Evolutionary conservation across 352 stramenopile genomes (phyloP).

Genomic region (Pythium diclinum): DNA sequence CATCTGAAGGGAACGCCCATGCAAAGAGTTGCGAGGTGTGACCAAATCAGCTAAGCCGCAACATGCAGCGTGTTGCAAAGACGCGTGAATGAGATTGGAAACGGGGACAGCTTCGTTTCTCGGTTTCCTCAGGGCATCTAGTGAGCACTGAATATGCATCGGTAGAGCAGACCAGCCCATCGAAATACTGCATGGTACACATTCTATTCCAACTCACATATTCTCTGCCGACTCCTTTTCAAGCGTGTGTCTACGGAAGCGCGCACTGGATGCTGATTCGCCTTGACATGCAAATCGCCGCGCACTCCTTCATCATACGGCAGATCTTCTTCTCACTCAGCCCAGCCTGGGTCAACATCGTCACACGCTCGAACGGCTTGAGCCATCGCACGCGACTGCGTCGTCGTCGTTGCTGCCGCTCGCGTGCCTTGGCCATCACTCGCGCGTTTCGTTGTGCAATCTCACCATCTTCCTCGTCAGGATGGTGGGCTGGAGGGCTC

Average conservation of each 20-base stretch:
- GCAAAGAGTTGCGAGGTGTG: too few species aligned
- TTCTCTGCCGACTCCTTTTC: background rate
- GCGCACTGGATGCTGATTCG: slow-evolving; percentile 24
- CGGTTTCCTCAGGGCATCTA: too few species aligned
- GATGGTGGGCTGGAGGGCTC: background rate
- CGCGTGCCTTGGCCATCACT: slow-evolving; percentile 8
- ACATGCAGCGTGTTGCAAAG: too few species aligned
- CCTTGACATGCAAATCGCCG: slow-evolving; percentile 49
- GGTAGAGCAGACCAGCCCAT: background rate
- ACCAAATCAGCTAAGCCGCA: too few species aligned
- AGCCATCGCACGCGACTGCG: slow-evolving; percentile 27
- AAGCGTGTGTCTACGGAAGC: background rate
- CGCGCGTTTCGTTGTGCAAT: background rate
- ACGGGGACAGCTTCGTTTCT: too few species aligned
- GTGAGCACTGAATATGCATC: too few species aligned
- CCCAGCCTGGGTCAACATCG: slow-evolving; percentile 42
- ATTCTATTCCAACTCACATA: slow-evolving; percentile 5
- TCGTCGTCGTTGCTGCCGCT: slow-evolving; percentile 12
- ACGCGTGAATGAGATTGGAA: too few species aligned
- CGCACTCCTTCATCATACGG: slow-evolving; percentile 55
- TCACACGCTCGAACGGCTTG: slow-evolving; percentile 29
- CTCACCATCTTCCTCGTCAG: slow-evolving; percentile 11
- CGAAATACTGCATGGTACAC: background rate
- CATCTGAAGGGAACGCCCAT: background rate
- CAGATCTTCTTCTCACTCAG: slow-evolving; percentile 51